A percentile compares a stretch with the other conserved stretches of the same genome.
phyloP scores from a whole-genome alignment of 2,329 filamentous ascomycete genomes.

The Talaromyces sp. region DNA sequence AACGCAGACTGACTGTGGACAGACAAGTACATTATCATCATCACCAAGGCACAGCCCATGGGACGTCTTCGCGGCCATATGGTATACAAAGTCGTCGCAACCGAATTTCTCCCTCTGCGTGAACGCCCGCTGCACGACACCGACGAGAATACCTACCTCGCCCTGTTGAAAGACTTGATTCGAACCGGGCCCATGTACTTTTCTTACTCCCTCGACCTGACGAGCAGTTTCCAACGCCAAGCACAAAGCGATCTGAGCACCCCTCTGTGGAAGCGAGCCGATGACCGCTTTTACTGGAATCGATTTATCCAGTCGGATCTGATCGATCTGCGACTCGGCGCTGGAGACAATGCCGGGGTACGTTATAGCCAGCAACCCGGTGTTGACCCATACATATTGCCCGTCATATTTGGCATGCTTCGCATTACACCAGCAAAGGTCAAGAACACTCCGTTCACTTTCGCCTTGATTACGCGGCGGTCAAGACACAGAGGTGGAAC shows the following conservation, averaged over 20 bases:
- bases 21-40: slow-evolving; percentile 95
- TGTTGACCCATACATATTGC: slow-evolving; percentile 86
- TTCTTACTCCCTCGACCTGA: slow-evolving; percentile 94
- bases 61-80: slow-evolving; percentile 91
- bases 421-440: slow-evolving; percentile 82
- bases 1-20: slow-evolving; percentile 7
- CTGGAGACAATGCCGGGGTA: slow-evolving; percentile 41
- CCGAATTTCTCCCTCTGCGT: slow-evolving; percentile 88
- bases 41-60: slow-evolving; percentile 88
- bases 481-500: slow-evolving; percentile 87
- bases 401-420: slow-evolving; percentile 94
- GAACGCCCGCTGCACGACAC: slow-evolving; percentile 86
- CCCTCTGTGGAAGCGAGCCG: slow-evolving; percentile 85
- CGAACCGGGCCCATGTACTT: slow-evolving; percentile 91
- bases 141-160: slow-evolving; percentile 89
- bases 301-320: slow-evolving; percentile 84
- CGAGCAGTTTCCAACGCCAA: slow-evolving; percentile 94
- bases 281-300: slow-evolving; percentile 99
- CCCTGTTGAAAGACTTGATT: slow-evolving; percentile 73
- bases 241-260: slow-evolving; percentile 64
- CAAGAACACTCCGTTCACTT: slow-evolving; percentile 76
- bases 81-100: slow-evolving; percentile 86
- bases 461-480: slow-evolving; percentile 81
- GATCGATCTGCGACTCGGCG: slow-evolving; percentile 74
- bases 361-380: slow-evolving; percentile 59